Percentiles rank a stretch among this genome's conserved stretches.
Conservation (phyloP, 129 eudicot species). For the Ambrosia trifida region DNA sequence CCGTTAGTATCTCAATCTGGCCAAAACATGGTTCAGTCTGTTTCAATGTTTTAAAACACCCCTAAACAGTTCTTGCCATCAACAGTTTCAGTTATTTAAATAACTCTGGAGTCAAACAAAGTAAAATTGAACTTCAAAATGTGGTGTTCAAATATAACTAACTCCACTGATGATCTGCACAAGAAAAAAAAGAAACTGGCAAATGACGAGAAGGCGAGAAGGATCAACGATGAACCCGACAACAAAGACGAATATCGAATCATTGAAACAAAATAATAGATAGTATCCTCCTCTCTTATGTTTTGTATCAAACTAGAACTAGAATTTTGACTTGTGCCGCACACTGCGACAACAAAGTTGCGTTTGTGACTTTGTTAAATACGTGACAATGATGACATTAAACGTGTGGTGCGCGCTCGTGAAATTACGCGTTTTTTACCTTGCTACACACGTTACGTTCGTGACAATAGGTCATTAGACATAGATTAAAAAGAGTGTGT, state of each 20-base stretch:
- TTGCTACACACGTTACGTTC: too few species aligned
- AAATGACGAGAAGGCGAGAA: constrained; percentile 82
- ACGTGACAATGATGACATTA: too few species aligned
- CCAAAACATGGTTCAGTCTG: too few species aligned
- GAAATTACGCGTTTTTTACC: too few species aligned
- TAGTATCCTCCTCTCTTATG: constrained; percentile 7
- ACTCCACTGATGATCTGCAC: constrained; percentile 35
- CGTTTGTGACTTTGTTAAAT: too few species aligned
- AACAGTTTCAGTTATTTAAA: not conserved
- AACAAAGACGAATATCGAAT: constrained; percentile 56
- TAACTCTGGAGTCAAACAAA: constrained; percentile 7
- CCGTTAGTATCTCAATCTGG: too few species aligned
- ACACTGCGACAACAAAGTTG: too few species aligned
- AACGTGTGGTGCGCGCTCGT: too few species aligned
- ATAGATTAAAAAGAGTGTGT: too few species aligned
- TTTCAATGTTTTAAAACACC: too few species aligned
- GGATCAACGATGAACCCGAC: constrained; percentile 61
- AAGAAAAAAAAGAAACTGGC: constrained; percentile 77
- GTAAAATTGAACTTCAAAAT: constrained; percentile 8
- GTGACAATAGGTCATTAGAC: too few species aligned
- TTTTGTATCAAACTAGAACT: not conserved
- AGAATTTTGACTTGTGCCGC: too few species aligned
- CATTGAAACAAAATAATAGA: constrained; percentile 45
- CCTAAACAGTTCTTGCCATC: not conserved
- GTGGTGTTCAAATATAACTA: constrained; percentile 10